phyloP scores from a whole-genome alignment of 139 green algal species.

The Diplosphaera chodatii region DNA sequence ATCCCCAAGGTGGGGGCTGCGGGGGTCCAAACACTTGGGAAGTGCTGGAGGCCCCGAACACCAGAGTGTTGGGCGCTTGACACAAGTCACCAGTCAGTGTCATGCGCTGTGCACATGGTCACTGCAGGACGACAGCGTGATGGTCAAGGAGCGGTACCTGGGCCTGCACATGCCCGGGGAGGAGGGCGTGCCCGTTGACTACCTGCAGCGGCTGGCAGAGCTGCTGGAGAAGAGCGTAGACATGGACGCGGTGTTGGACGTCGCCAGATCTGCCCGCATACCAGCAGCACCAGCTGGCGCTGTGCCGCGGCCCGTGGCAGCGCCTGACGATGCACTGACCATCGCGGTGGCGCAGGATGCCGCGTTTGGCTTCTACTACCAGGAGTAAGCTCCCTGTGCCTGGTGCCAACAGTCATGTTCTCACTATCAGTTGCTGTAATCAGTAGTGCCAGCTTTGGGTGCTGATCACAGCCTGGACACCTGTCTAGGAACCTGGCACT shows the following conservation, averaged over 20 bases:
- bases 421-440: too few species aligned
- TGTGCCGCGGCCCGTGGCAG: not conserved
- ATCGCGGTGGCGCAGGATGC: constrained; percentile 71
- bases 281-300: not conserved
- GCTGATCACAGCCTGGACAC: too few species aligned
- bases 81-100: too few species aligned
- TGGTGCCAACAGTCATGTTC: too few species aligned
- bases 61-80: too few species aligned
- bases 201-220: constrained; percentile 23
- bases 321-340: constrained; percentile 17
- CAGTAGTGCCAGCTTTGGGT: not conserved
- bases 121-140: constrained; percentile 22
- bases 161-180: constrained; percentile 48
- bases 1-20: constrained; percentile 60
- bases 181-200: not conserved
- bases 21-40: not conserved
- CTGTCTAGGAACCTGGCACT: constrained; percentile 45
- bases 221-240: constrained; percentile 51
- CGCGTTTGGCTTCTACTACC: constrained; percentile 83
- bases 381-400: constrained; percentile 43
- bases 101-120: not conserved
- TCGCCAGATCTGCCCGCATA: constrained; percentile 18
- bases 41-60: too few species aligned
- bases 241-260: constrained; percentile 47
- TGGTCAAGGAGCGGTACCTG: constrained; percentile 41